Conservation (phyloP, 306 rosid species). For the Vachellia pachyceras region DNA sequence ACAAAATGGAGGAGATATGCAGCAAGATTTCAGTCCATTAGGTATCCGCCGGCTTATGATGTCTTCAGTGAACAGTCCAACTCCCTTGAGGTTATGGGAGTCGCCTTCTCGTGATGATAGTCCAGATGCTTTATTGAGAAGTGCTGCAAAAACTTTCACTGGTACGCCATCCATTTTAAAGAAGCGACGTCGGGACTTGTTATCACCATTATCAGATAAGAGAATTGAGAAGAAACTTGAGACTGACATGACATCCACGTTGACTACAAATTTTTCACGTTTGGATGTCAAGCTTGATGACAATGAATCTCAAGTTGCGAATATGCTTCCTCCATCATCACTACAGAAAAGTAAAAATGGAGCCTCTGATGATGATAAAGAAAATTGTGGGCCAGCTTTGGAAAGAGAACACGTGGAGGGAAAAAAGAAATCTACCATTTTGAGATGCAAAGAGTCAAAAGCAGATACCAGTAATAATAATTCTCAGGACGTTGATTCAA, state of each 20-base stretch:
- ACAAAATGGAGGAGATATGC: conserved; percentile 81
- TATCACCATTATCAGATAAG: conserved; percentile 91
- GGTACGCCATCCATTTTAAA: conserved; percentile 90
- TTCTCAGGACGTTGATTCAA: conserved; percentile 45
- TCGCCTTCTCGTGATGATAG: conserved; percentile 78
- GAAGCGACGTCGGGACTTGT: conserved; percentile 82
- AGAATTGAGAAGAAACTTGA: conserved; percentile 78
- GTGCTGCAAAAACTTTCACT: conserved; percentile 90
- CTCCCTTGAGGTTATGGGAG: conserved; percentile 94
- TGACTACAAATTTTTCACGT: conserved; percentile 73
- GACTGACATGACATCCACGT: conserved; percentile 63
- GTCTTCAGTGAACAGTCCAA: conserved; percentile 87
- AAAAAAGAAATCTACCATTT: conserved; percentile 38
- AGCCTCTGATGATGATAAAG: conserved; percentile 56
- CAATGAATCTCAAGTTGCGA: conserved; percentile 48
- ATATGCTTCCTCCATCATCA: conserved; percentile 51
- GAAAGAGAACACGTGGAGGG: conserved; percentile 44
- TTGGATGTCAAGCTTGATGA: conserved; percentile 82
- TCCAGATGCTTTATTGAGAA: conserved; percentile 82
- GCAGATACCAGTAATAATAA: conserved; percentile 39
- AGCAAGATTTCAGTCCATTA: conserved; percentile 96
- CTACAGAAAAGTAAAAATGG: conserved; percentile 42
- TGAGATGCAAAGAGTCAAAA: conserved; percentile 40
- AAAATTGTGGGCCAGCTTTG: conserved; percentile 47
- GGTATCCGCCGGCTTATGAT: conserved; percentile 96